Evolutionary conservation across 116 monocot species (phyloP).

Genomic region (Trichopus zeylanicus): DNA sequence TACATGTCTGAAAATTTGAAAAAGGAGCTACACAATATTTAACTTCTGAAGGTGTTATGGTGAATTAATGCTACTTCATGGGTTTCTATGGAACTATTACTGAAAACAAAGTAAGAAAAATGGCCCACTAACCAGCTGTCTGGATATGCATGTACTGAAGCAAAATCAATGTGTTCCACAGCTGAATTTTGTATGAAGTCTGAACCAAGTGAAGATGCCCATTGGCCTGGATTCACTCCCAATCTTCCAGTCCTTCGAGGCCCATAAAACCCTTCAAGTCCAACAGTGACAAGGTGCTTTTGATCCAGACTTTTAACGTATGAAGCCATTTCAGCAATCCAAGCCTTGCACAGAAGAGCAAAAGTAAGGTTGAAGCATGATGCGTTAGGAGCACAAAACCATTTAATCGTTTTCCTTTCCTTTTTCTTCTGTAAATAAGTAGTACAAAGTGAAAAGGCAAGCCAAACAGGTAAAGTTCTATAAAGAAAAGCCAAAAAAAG

Average conservation of each 20-base stretch:
- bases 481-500: neutral
- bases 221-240: constrained; percentile 65
- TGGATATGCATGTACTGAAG: constrained; percentile 95
- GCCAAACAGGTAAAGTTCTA: too few species aligned
- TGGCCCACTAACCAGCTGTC: constrained; percentile 65
- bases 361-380: too few species aligned
- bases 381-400: too few species aligned
- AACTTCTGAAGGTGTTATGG: too few species aligned
- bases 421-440: too few species aligned
- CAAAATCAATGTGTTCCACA: constrained; percentile 61
- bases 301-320: constrained; percentile 65
- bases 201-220: constrained; percentile 77
- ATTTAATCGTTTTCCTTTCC: too few species aligned
- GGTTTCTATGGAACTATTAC: too few species aligned
- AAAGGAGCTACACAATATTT: too few species aligned
- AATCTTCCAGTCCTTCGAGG: constrained; percentile 34
- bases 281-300: constrained; percentile 81
- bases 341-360: constrained; percentile 34
- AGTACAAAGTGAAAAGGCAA: too few species aligned
- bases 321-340: constrained; percentile 84
- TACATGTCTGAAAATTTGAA: too few species aligned
- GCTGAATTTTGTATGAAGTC: constrained; percentile 83
- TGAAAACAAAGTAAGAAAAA: too few species aligned
- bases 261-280: constrained; percentile 87
- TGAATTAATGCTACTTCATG: too few species aligned